Conservation (phyloP, 2,329 filamentous ascomycete genomes). For the Pyrenophora tritici-repentis region DNA sequence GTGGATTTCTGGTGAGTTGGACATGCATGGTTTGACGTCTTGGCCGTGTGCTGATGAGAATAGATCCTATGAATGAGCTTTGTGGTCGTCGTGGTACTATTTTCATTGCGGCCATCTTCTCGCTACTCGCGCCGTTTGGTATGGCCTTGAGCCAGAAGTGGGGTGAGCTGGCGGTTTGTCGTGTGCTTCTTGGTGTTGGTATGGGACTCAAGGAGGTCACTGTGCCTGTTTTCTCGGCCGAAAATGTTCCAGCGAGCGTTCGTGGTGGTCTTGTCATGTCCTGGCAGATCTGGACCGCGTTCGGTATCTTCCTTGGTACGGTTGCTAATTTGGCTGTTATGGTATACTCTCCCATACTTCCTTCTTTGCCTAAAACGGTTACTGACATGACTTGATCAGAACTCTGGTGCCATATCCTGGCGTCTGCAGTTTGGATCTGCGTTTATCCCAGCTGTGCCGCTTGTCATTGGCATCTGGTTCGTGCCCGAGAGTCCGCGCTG, state of each 20-base stretch:
- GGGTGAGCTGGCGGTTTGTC: slow-evolving; percentile 48
- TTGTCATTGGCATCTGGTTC: slow-evolving; percentile 48
- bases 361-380: neutral
- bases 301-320: slow-evolving; percentile 54
- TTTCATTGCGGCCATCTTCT: slow-evolving; percentile 43
- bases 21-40: neutral
- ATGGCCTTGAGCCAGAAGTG: slow-evolving; percentile 45
- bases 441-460: slow-evolving; percentile 47
- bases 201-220: slow-evolving; percentile 55
- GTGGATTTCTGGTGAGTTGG: slow-evolving; percentile 23
- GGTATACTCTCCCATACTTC: slow-evolving; percentile 5
- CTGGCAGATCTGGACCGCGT: slow-evolving; percentile 53
- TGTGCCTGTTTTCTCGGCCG: slow-evolving; percentile 54
- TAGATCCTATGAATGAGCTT: slow-evolving; percentile 37
- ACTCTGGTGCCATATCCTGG: slow-evolving; percentile 46
- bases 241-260: slow-evolving; percentile 55
- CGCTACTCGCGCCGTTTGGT: slow-evolving; percentile 43
- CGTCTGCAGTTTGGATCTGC: slow-evolving; percentile 48
- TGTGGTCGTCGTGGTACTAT: slow-evolving; percentile 42
- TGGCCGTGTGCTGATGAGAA: neutral
- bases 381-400: slow-evolving; percentile 14
- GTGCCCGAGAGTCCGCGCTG: slow-evolving; percentile 50
- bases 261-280: slow-evolving; percentile 55
- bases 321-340: slow-evolving; percentile 49
- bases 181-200: slow-evolving; percentile 47